Evolutionary conservation across 148 eudicot species (phyloP).

Genomic region (Chenopodium formosanum): DNA sequence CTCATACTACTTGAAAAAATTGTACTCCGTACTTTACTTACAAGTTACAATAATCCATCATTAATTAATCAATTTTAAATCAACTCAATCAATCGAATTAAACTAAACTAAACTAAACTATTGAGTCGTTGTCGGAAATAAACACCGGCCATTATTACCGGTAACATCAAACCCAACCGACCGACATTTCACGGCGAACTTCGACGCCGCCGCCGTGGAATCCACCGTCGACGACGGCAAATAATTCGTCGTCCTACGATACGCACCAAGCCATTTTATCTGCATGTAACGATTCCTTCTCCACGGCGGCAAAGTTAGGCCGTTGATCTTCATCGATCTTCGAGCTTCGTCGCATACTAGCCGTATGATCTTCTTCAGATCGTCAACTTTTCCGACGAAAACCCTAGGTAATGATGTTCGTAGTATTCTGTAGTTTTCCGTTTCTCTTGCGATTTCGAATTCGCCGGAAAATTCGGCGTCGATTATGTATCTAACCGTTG

Average conservation of each 20-base stretch:
- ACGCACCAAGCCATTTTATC: conserved; percentile 83
- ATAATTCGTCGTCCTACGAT: conserved; percentile 47
- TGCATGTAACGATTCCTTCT: conserved; percentile 80
- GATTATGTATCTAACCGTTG: conserved; percentile 44
- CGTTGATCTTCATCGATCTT: conserved; percentile 66
- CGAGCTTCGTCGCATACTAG: conserved; percentile 55
- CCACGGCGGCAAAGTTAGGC: conserved; percentile 77
- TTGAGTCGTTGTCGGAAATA: conserved; percentile 46
- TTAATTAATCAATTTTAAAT: neutral
- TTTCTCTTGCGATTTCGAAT: conserved; percentile 73
- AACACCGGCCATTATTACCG: conserved; percentile 25
- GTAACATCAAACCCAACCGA: conserved; percentile 27
- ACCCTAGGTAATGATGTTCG: conserved; percentile 45
- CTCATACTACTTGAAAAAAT: neutral
- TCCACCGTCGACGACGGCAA: conserved; percentile 28
- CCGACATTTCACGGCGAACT: conserved; percentile 31
- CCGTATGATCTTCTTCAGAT: conserved; percentile 51
- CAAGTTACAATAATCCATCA: neutral
- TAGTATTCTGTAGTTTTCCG: conserved; percentile 33
- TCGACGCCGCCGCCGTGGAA: neutral
- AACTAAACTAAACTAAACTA: conserved; percentile 20
- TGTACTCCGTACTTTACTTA: neutral
- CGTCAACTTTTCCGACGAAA: conserved; percentile 49
- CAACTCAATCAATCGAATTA: neutral
- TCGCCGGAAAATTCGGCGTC: conserved; percentile 59